Base-by-base conservation (phyloP, 495 filamentous ascomycete species). In the Aspergillus coremiiformis region DNA sequence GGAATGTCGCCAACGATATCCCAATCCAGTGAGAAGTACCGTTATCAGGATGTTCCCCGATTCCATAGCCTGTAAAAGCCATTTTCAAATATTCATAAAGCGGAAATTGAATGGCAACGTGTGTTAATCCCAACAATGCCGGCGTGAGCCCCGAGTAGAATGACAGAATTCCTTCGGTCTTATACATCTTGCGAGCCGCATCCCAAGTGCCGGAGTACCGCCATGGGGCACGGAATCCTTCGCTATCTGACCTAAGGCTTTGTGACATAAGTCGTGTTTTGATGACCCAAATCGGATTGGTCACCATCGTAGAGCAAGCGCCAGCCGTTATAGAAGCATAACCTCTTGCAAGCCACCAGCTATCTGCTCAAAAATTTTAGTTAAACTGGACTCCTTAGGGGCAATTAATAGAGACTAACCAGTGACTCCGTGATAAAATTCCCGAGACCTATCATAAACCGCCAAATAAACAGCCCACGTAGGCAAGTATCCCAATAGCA, bases 241-340 rank as follows among this genome's bases (percentile, higher is more conserved):
- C 78, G 20, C 58, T 68, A 33, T 73, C 70, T 11, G 75, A 66
- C 41, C 62, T 71, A 27, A 71, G 62, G 49, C 75, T 81, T 61
- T 97, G 92, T 3, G 94, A 93, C 92, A 96, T 96, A 33, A 99
- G 78, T 53, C 93, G 80, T 27, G 93, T 99, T 66, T 99, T 99
- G 70, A 99, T 95, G 23, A 99, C 94, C 93, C 93, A 99, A 52
- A 99, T 99, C 0, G 93, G 93, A 68, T 99, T 99, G n/a, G 93
- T 99, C 49, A 80, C 87, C 54, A 97, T 80, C 3, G 94, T 97
- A 49, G 89, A 95, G 65, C 87, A 95, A 49, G 84, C 89, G 15
- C 93, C 93, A 27, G 90, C 93, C 32, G 87, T 82, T 54, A 99
- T 78, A 20, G 94, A 93, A 22, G 94, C 91, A 69, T 79, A 78